Conservation (phyloP, 257 asterid species). For the Solanum habrochaites region DNA sequence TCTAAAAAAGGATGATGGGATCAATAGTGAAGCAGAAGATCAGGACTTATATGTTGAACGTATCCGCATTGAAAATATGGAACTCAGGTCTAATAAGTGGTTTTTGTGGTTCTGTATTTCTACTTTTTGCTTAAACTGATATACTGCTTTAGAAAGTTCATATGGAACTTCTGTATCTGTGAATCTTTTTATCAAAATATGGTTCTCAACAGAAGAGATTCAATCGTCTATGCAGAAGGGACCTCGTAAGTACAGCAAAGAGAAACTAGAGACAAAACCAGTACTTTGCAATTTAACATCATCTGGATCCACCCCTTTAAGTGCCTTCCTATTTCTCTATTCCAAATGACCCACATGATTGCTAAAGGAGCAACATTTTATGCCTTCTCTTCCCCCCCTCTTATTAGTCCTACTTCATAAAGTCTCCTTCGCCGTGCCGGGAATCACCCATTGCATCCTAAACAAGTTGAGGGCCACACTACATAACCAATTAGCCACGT, state of each 20-base stretch:
- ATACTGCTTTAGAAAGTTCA: neutral
- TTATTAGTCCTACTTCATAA: neutral
- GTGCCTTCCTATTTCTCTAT: neutral
- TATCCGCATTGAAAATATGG: constrained; percentile 82
- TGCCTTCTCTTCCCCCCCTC: neutral
- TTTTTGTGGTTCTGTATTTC: neutral
- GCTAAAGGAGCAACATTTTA: neutral
- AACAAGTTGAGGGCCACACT: neutral
- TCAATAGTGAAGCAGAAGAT: constrained; percentile 26
- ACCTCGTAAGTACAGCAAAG: neutral
- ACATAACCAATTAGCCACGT: neutral
- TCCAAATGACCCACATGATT: neutral
- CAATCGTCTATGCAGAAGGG: neutral
- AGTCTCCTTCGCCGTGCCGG: neutral
- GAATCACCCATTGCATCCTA: neutral
- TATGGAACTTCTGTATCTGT: neutral
- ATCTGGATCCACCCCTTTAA: neutral
- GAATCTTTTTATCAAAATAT: neutral
- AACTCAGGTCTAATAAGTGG: constrained; percentile 43
- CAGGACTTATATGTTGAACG: constrained; percentile 74
- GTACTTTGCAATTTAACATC: neutral
- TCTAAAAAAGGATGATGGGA: constrained; percentile 40
- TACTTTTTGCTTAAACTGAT: neutral
- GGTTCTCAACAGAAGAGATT: neutral
- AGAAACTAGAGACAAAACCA: neutral